Base-by-base conservation (phyloP, 768 basidiomycete genomes). In the Panus rudis region DNA sequence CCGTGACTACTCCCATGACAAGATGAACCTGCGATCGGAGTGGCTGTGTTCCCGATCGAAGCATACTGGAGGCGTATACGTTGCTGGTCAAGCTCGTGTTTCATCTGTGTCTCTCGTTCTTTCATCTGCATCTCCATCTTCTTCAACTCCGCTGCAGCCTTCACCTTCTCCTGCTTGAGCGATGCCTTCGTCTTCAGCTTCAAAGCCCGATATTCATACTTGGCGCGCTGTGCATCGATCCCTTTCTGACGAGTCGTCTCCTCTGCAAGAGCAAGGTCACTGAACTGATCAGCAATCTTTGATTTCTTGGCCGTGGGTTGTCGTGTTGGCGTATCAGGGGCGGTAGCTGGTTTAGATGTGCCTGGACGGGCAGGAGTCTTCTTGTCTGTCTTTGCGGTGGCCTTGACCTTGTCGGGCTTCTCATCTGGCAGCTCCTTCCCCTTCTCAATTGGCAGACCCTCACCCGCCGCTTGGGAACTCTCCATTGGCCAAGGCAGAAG, bases 211-310 rank as follows among this genome's bases (percentile, higher is more conserved):
- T 31, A 16, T 24, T 34, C n/a, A 4, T 11, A 11, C 45, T 46
- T 19, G 4, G 12, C 45, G 13, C 13, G 7, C 40, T 14, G 17
- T 19, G 14, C 22, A n/a, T 45, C 41, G 2, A 52, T n/a, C 10
- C 11, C n/a, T 27, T 45, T 40, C 39, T 50, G 54, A 2, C 34
- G 28, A 11, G 52, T 53, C 40, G 39, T 41, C 31, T 52, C 47
- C 39, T 53, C 49, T 13, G 38, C 46, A 20, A 23, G 27, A 3
- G 44, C 47, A 14, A 42, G 34, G n/a, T 52, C 41, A 17, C 16
- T 16, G 27, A 50, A 47, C 25, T 43, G 32, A n/a, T 44, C 45
- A 13, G 27, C 21, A 10, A 17, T 21, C 35, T 31, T 48, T 13
- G 26, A 4, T 24, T 28, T 37, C 16, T 31, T 48, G 4, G 34